These are phyloP conservation scores for Acacia concinna DNA, from an alignment of 331 rosid genomes.

Conservation along the genomic window DNA sequence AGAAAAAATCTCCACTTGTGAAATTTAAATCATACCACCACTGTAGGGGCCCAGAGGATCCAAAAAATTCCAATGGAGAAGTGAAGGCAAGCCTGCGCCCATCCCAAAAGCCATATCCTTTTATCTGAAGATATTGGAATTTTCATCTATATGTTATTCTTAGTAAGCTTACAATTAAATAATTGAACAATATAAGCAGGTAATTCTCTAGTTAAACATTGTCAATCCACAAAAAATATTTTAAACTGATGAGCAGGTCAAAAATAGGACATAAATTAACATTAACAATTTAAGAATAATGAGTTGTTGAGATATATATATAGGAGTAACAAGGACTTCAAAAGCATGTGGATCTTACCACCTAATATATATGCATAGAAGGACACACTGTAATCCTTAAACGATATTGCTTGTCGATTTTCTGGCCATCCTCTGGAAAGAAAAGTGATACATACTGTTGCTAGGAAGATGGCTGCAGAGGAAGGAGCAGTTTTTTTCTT, in stretches of 20 bases:
- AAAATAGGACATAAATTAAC: neutral
- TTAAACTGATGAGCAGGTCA: neutral
- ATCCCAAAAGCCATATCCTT: constrained; percentile 88
- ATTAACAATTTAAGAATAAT: constrained; percentile 14
- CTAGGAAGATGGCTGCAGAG: constrained; percentile 59
- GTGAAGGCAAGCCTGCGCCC: constrained; percentile 92
- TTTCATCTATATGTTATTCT: constrained; percentile 28
- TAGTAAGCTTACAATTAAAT: constrained; percentile 18
- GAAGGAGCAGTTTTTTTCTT: constrained; percentile 53
- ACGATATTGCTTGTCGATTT: constrained; percentile 46
- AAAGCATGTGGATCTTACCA: constrained; percentile 56
- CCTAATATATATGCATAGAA: constrained; percentile 61
- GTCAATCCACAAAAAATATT: neutral
- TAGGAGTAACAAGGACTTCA: constrained; percentile 20
- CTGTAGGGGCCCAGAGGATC: constrained; percentile 95
- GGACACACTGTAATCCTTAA: constrained; percentile 71
- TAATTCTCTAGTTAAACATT: no score
- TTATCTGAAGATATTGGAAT: constrained; percentile 68
- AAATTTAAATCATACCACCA: constrained; percentile 75
- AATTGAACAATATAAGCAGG: constrained; percentile 7
- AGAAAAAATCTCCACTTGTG: constrained; percentile 3
- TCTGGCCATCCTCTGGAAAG: constrained; percentile 66
- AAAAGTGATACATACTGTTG: constrained; percentile 55
- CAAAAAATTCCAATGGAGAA: constrained; percentile 79
- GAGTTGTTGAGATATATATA: neutral